phyloP scores from a whole-genome alignment of 2,329 filamentous ascomycete species.

The Cladosporium phlei region DNA sequence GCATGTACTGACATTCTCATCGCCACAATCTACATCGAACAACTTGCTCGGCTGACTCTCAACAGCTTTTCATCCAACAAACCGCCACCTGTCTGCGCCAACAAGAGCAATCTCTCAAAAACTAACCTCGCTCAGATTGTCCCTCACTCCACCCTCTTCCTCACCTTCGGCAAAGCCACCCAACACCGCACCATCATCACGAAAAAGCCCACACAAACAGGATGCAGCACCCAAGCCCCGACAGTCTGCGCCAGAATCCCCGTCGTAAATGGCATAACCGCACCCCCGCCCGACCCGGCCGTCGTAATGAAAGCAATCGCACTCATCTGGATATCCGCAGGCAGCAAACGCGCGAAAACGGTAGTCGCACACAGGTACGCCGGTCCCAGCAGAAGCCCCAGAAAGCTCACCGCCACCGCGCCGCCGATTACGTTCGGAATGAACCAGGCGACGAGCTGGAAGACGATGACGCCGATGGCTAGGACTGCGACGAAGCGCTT shows the following conservation, averaged over 20 bases:
- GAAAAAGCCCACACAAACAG: slow-evolving; percentile 64
- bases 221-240: slow-evolving; percentile 60
- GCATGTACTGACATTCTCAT: no score
- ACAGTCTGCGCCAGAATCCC: slow-evolving; percentile 58
- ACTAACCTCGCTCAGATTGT: not conserved
- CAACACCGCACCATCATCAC: slow-evolving; percentile 62
- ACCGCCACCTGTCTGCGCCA: no score
- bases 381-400: slow-evolving; percentile 72
- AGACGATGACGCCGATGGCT: slow-evolving; percentile 56
- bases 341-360: slow-evolving; percentile 59
- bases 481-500: slow-evolving; percentile 62
- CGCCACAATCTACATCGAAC: no score
- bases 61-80: no score
- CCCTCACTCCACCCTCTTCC: slow-evolving; percentile 57
- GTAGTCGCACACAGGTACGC: slow-evolving; percentile 70
- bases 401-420: slow-evolving; percentile 51
- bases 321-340: slow-evolving; percentile 55
- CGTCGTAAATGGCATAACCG: slow-evolving; percentile 61
- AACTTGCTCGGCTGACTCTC: no score
- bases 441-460: slow-evolving; percentile 74
- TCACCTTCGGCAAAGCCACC: slow-evolving; percentile 53
- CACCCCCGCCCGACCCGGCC: slow-evolving; percentile 65
- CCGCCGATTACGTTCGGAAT: slow-evolving; percentile 70
- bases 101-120: slow-evolving; percentile 7
- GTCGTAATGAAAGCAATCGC: slow-evolving; percentile 64